These are phyloP conservation scores for Anacardium occidentale DNA, from an alignment of 345 rosid species.

Conservation along the genomic window DNA sequence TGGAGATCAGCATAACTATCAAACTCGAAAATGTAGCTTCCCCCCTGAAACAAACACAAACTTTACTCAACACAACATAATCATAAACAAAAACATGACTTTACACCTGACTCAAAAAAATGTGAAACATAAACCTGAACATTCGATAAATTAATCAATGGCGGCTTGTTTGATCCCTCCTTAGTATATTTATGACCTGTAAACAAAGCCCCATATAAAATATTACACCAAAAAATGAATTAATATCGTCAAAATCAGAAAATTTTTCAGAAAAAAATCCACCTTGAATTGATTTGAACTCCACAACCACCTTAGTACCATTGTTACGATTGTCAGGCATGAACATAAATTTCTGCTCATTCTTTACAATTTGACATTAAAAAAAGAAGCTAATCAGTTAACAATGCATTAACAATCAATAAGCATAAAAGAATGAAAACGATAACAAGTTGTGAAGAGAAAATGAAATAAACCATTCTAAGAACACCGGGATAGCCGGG, in stretches of 20 bases:
- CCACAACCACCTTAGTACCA: slow-evolving; percentile 63
- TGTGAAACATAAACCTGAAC: slow-evolving; percentile 47
- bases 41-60: slow-evolving; percentile 48
- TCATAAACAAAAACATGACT: background rate
- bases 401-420: background rate
- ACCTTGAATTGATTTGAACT: slow-evolving; percentile 68
- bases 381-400: background rate
- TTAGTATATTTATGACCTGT: slow-evolving; percentile 74
- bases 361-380: slow-evolving; percentile 34
- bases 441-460: background rate
- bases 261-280: background rate
- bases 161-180: slow-evolving; percentile 79
- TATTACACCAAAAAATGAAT: background rate
- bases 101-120: slow-evolving; percentile 1
- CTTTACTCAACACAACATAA: background rate
- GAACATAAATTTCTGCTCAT: slow-evolving; percentile 58
- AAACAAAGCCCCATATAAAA: background rate
- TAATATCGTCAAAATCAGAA: background rate
- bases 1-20: slow-evolving; percentile 77
- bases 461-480: slow-evolving; percentile 40
- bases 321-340: slow-evolving; percentile 64
- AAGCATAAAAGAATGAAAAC: background rate
- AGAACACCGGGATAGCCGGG: slow-evolving; percentile 78
- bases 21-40: slow-evolving; percentile 78
- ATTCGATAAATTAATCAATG: slow-evolving; percentile 81